Conservation (phyloP, 2,329 filamentous ascomycete species). For the Dactylonectria macrodidyma region DNA sequence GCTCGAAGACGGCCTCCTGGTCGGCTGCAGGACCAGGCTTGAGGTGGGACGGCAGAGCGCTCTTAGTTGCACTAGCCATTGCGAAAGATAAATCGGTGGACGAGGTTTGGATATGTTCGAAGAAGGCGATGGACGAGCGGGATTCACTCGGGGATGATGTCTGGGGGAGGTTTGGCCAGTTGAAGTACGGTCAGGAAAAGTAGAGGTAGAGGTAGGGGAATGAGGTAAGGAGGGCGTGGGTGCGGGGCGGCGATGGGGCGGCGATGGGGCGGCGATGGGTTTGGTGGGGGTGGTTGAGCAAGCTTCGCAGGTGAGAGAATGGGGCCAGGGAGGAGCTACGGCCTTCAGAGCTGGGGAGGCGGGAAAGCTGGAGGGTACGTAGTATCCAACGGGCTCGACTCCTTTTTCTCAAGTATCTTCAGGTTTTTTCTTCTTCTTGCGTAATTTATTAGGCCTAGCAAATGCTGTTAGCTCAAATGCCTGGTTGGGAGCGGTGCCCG, state of each 20-base stretch:
- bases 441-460: background rate
- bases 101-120: slow-evolving; percentile 22
- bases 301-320: background rate
- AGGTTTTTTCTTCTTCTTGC: slow-evolving; percentile 12
- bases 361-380: background rate
- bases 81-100: slow-evolving; percentile 46
- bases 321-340: slow-evolving; percentile 1
- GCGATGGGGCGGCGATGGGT: slow-evolving; percentile 44
- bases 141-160: slow-evolving; percentile 29
- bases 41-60: slow-evolving; percentile 87
- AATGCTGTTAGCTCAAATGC: background rate
- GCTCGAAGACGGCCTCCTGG: slow-evolving; percentile 67
- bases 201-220: slow-evolving; percentile 34
- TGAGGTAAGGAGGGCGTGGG: slow-evolving; percentile 35
- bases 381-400: background rate
- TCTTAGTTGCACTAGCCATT: slow-evolving; percentile 81
- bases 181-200: slow-evolving; percentile 27
- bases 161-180: slow-evolving; percentile 36
- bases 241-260: slow-evolving; percentile 43
- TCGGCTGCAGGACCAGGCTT: slow-evolving; percentile 71
- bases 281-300: slow-evolving; percentile 27
- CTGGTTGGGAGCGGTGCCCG: background rate
- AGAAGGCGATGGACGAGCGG: slow-evolving; percentile 12
- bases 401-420: background rate
- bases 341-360: background rate